Percentiles rank a stretch among this genome's conserved stretches.
phyloP scores from a whole-genome alignment of 352 stramenopile genomes.

The Pythium aristosporum region DNA sequence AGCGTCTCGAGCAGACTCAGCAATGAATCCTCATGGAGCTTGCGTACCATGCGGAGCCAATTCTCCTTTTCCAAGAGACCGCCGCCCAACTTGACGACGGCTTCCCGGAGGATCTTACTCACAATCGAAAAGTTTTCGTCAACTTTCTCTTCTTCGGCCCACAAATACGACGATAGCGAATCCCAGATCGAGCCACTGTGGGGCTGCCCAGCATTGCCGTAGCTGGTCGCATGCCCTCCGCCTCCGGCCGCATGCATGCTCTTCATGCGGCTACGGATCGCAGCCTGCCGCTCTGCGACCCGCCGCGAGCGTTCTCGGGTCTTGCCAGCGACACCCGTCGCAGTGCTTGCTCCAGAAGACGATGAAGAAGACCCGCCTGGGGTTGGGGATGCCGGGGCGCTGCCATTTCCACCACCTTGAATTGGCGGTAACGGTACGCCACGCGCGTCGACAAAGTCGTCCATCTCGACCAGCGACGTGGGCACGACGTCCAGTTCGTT shows the following conservation, averaged over 20 bases:
- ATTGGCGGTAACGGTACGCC: constrained; percentile 80
- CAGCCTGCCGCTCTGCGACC: constrained; percentile 77
- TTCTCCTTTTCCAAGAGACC: constrained; percentile 85
- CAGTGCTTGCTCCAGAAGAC: constrained; percentile 7
- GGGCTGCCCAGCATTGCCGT: constrained; percentile 5
- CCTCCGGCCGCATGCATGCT: constrained; percentile 60
- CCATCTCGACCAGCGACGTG: constrained; percentile 85
- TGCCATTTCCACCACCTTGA: constrained; percentile 32
- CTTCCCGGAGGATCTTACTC: constrained; percentile 76
- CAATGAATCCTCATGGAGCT: constrained; percentile 63
- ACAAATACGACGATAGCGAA: constrained; percentile 83
- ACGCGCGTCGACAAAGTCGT: constrained; percentile 85
- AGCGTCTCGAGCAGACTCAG: constrained; percentile 72
- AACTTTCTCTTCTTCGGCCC: constrained; percentile 78
- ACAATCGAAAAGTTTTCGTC: constrained; percentile 81
- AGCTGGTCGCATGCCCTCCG: constrained; percentile 32
- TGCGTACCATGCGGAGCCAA: constrained; percentile 80
- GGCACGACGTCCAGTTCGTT: constrained; percentile 85
- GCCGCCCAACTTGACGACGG: constrained; percentile 64
- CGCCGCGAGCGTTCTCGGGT: constrained; percentile 73
- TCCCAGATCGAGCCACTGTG: constrained; percentile 71
- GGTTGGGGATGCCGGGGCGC: constrained; percentile 17
- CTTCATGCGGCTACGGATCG: constrained; percentile 82
- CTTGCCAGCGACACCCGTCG: constrained; percentile 69
- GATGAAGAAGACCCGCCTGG: constrained; percentile 3